These are phyloP conservation scores for Penicillium mononematosum DNA, from an alignment of 495 filamentous ascomycete genomes.

Conservation along the genomic window DNA sequence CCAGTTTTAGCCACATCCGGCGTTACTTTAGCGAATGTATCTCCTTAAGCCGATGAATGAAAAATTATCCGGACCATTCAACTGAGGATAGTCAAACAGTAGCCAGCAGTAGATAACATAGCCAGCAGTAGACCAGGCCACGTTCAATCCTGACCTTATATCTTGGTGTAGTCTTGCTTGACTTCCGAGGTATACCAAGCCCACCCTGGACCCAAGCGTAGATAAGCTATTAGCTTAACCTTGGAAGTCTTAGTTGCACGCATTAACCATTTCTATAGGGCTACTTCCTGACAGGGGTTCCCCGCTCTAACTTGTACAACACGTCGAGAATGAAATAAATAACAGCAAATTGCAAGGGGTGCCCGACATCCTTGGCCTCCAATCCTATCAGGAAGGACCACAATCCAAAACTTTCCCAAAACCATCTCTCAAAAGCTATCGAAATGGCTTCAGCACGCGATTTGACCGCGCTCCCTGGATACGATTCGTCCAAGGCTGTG, in stretches of 20 bases:
- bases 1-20: slow-evolving; percentile 3
- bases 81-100: neutral
- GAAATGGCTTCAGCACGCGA: neutral
- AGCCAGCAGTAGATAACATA: neutral
- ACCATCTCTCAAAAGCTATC: neutral
- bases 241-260: neutral
- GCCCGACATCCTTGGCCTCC: neutral
- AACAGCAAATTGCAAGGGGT: neutral
- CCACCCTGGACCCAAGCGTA: neutral
- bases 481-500: neutral
- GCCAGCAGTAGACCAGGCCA: neutral
- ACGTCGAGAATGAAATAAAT: neutral
- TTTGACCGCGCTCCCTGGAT: slow-evolving; percentile 1
- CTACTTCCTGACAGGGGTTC: neutral
- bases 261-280: neutral
- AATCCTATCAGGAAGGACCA: neutral
- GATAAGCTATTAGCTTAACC: slow-evolving; percentile 4
- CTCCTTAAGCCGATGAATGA: neutral
- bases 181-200: neutral
- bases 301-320: neutral
- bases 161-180: neutral
- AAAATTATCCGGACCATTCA: neutral
- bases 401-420: neutral
- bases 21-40: slow-evolving; percentile 9
- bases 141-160: neutral